Evolutionary conservation across 148 eudicot genomes (phyloP).

Genomic region (Silene uniflora): DNA sequence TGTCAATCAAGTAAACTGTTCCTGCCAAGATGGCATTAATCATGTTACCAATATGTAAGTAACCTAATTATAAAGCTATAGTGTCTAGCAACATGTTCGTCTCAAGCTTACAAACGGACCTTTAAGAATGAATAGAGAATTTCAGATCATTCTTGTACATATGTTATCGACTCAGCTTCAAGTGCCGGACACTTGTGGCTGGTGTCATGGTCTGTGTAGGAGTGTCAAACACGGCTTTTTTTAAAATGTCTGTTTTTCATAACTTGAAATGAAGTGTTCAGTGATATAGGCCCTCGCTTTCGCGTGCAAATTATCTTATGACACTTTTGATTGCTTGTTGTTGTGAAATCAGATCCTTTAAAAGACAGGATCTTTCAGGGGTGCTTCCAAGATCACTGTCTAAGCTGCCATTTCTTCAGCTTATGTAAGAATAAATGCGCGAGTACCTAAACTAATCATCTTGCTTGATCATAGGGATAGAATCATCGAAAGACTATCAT

Average conservation of each 20-base stretch:
- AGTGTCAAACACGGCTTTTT: too few species aligned
- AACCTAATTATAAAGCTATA: background rate
- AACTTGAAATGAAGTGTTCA: background rate
- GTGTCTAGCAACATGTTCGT: background rate
- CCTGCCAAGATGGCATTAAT: background rate
- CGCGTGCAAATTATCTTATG: background rate
- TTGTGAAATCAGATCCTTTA: slow-evolving; percentile 20
- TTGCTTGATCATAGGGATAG: background rate
- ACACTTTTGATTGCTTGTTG: background rate
- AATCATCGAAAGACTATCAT: background rate
- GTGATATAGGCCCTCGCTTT: too few species aligned
- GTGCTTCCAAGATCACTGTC: slow-evolving; percentile 22
- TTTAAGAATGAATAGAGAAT: background rate
- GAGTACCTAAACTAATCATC: background rate
- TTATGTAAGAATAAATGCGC: slow-evolving; percentile 10
- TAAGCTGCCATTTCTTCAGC: slow-evolving; percentile 16
- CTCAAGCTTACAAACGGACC: background rate
- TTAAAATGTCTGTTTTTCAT: background rate
- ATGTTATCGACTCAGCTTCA: too few species aligned
- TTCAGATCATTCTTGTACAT: too few species aligned
- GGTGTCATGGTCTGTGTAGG: too few species aligned
- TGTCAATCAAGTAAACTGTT: slow-evolving; percentile 20
- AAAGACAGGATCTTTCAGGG: slow-evolving; percentile 22
- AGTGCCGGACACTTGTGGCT: too few species aligned
- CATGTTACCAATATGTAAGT: slow-evolving; percentile 20